Conservation (phyloP, 2,329 filamentous ascomycete species). For the Myriosclerotinia curreyana region DNA sequence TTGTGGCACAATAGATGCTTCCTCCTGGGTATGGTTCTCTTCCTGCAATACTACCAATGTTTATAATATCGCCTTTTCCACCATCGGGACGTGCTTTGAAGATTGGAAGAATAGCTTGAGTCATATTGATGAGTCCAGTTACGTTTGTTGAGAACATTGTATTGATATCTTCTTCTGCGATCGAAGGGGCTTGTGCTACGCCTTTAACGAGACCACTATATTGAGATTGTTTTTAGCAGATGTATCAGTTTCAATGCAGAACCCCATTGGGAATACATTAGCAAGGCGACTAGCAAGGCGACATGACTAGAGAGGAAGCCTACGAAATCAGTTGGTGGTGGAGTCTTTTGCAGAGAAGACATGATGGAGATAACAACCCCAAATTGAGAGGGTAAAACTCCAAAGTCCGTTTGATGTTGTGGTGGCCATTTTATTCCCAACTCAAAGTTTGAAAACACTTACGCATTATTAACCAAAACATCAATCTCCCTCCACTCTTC, state of each 20-base stretch:
- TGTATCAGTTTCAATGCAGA: neutral
- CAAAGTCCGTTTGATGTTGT: neutral
- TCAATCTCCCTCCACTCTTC: conserved; percentile 82
- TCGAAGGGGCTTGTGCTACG: conserved; percentile 79
- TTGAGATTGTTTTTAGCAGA: conserved; percentile 19
- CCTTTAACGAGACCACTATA: conserved; percentile 81
- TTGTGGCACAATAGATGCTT: conserved; percentile 89
- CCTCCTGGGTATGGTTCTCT: conserved; percentile 82
- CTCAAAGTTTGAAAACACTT: conserved; percentile 40
- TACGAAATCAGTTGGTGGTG: neutral
- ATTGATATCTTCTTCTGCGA: conserved; percentile 76
- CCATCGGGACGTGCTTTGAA: conserved; percentile 69
- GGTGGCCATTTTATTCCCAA: no score
- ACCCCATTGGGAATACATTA: neutral
- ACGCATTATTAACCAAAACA: conserved; percentile 96
- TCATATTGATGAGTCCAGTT: conserved; percentile 93
- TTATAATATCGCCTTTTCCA: conserved; percentile 89
- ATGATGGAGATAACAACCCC: neutral
- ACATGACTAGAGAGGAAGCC: neutral
- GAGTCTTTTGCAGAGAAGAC: neutral
- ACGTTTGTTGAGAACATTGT: conserved; percentile 93
- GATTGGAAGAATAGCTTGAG: conserved; percentile 80
- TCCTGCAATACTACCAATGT: conserved; percentile 89
- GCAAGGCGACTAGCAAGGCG: neutral
- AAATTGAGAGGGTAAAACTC: neutral